These are phyloP conservation scores for Pelargonium nanum DNA, from an alignment of 345 rosid species.

Conservation along the genomic window DNA sequence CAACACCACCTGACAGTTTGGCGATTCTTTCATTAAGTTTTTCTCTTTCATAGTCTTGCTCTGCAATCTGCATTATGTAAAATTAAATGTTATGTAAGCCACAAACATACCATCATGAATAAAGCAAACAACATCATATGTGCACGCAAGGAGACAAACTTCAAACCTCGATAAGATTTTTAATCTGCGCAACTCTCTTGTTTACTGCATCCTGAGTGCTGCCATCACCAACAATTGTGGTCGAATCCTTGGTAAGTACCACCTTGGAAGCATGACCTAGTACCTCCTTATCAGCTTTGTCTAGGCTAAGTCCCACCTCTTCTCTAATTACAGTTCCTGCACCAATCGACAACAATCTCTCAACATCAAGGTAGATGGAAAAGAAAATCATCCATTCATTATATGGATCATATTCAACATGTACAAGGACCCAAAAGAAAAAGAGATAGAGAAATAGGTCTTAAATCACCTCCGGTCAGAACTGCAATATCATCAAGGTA, in stretches of 20 bases:
- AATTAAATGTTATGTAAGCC: too few relatives aligned
- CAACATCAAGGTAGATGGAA: background rate
- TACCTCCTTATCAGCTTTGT: conserved; percentile 89
- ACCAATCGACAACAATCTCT: background rate
- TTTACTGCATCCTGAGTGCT: conserved; percentile 89
- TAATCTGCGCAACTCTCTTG: conserved; percentile 89
- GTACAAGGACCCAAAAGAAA: background rate
- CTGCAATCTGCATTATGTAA: conserved; percentile 45
- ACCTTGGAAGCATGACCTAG: conserved; percentile 85
- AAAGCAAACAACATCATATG: too few relatives aligned
- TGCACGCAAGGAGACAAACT: background rate
- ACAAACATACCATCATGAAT: too few relatives aligned
- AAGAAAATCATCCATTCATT: background rate
- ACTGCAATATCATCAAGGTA: conserved; percentile 97
- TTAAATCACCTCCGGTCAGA: conserved; percentile 60
- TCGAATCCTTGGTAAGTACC: conserved; percentile 83
- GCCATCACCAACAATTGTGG: conserved; percentile 94
- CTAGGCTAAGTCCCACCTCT: conserved; percentile 91
- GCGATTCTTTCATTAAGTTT: conserved; percentile 93
- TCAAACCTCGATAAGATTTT: conserved; percentile 73
- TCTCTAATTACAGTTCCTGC: conserved; percentile 86
- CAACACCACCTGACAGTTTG: conserved; percentile 80
- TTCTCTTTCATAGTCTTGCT: conserved; percentile 91
- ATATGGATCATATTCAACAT: background rate
- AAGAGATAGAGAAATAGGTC: background rate